phyloP scores from a whole-genome alignment of 768 basidiomycete species.

The Paxillus rubicundulus region DNA sequence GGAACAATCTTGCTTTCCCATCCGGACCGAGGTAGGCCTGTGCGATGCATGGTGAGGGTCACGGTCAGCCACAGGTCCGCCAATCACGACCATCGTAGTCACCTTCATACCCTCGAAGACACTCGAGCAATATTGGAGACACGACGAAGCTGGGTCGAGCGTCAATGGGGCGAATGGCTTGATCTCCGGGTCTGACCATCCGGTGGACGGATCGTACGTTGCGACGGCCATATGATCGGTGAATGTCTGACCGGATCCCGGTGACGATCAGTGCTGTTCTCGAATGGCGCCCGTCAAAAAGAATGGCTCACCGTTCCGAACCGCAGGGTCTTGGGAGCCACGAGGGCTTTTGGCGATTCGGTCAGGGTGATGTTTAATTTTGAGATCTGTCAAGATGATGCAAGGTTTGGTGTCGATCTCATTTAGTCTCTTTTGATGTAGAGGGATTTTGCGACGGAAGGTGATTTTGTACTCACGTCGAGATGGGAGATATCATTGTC shows the following conservation, averaged over 20 bases:
- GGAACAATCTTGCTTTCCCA: constrained; percentile 73
- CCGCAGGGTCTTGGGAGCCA: constrained; percentile 42
- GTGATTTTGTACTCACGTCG: constrained; percentile 15
- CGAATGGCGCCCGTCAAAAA: too few species aligned
- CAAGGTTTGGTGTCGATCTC: neutral
- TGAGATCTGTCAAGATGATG: constrained; percentile 44
- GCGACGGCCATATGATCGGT: constrained; percentile 79
- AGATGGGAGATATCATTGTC: constrained; percentile 6
- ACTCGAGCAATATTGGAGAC: constrained; percentile 61
- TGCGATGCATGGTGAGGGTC: neutral
- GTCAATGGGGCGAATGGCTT: constrained; percentile 62
- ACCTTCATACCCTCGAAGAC: constrained; percentile 72
- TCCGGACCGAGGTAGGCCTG: constrained; percentile 72
- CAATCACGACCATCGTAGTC: constrained; percentile 10
- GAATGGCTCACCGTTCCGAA: constrained; percentile 32
- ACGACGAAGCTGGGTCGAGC: constrained; percentile 54
- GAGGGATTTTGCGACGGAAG: too few species aligned
- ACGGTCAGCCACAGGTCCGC: neutral
- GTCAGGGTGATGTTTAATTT: constrained; percentile 49
- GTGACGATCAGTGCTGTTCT: neutral
- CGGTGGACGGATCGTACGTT: constrained; percentile 57
- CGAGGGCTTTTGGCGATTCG: constrained; percentile 49
- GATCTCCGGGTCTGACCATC: constrained; percentile 74
- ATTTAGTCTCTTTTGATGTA: too few species aligned
- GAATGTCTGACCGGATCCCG: constrained; percentile 40